Evolutionary conservation across 2,329 filamentous ascomycete species (phyloP).

Genomic region (Beauveria brongniartii): DNA sequence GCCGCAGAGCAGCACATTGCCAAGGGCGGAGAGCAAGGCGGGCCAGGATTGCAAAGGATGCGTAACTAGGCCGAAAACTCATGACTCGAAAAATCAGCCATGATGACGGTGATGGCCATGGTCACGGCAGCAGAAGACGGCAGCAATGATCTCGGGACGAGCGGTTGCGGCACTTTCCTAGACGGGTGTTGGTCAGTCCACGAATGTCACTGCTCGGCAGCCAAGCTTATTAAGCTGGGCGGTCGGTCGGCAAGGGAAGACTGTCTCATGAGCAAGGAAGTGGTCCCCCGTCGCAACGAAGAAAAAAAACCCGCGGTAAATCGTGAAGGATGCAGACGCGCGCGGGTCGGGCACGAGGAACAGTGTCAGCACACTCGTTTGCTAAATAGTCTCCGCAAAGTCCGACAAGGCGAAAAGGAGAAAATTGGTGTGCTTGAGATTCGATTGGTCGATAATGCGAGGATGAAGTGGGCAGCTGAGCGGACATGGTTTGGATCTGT

Average conservation of each 20-base stretch:
- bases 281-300: constrained; percentile 5
- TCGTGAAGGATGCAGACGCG: constrained; percentile 3
- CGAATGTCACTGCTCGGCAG: not conserved
- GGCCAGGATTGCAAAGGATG: not conserved
- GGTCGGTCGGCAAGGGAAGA: not conserved
- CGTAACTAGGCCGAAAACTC: not conserved
- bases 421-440: not conserved
- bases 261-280: not conserved
- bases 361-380: constrained; percentile 3
- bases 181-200: not conserved
- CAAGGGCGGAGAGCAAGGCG: not conserved
- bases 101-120: not conserved
- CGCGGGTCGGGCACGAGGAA: not conserved
- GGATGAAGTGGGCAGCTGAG: not conserved
- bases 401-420: not conserved
- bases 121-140: not conserved
- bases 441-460: not conserved
- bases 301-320: constrained; percentile 4
- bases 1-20: not conserved
- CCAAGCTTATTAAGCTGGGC: constrained; percentile 2
- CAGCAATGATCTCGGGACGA: not conserved
- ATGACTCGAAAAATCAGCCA: not conserved
- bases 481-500: not conserved
- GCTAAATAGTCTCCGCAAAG: constrained; percentile 1
- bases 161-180: not conserved